phyloP scores from a whole-genome alignment of 306 rosid genomes.

The Arachis hypogaea region DNA sequence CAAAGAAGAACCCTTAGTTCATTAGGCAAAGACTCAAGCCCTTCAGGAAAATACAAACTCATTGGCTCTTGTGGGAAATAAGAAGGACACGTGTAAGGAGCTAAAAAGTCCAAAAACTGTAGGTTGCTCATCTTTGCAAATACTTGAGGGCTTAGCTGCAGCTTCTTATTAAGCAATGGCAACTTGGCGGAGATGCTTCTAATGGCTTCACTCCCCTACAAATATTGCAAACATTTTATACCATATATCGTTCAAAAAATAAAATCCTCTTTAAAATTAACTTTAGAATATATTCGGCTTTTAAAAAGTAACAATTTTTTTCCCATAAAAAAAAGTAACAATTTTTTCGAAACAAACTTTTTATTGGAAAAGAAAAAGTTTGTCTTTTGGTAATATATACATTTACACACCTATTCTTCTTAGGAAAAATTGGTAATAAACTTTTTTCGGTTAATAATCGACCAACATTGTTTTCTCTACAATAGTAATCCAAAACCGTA shows the following conservation, averaged over 20 bases:
- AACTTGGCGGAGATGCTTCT: not conserved
- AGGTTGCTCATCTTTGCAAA: slow-evolving; percentile 26
- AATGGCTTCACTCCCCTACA: slow-evolving; percentile 6
- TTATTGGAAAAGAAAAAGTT: too few relatives aligned
- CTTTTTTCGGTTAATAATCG: too few relatives aligned
- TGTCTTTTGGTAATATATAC: too few relatives aligned
- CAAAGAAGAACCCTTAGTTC: not conserved
- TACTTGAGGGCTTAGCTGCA: not conserved
- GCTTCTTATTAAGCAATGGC: not conserved
- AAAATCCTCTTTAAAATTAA: not conserved
- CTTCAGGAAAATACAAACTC: not conserved
- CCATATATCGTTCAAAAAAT: not conserved
- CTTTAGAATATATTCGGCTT: not conserved
- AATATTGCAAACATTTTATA: not conserved
- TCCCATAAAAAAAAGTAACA: too few relatives aligned
- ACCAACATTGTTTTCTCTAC: too few relatives aligned
- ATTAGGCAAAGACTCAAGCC: not conserved
- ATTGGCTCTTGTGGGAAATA: too few relatives aligned
- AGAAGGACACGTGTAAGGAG: not conserved
- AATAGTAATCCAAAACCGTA: too few relatives aligned
- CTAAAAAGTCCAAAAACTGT: not conserved
- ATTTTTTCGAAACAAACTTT: too few relatives aligned
- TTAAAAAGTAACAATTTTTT: too few relatives aligned
- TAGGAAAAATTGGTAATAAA: too few relatives aligned
- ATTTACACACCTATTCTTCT: too few relatives aligned